Evolutionary conservation across 257 asterid species (phyloP), one percentile per base, ranked within the genome.

Genomic region (Plantago elongata): DNA sequence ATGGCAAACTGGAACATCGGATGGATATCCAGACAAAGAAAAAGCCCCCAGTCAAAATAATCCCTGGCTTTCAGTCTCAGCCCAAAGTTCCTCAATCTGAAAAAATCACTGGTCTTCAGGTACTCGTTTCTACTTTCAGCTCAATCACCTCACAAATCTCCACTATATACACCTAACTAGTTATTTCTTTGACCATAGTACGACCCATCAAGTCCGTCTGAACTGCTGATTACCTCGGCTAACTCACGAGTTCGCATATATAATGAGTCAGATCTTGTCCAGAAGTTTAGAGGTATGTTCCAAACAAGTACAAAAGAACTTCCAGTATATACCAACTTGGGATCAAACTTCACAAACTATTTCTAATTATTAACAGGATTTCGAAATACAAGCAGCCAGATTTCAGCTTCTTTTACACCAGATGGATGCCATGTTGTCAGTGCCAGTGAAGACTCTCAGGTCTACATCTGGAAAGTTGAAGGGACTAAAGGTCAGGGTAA

Each of bases 41-140:
- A 64, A 87, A 81, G 75, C 47, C 90, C 18, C 75, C 77, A 78
- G 66, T 79, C 44, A 84, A 84, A 69, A 84, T 79, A 42, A 73
- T 87, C 51, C 85, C 84, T 16, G 88, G 89, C 42, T 84, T 87
- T 50, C 86, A 86, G 72, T 69, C 75, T 71, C 78, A 74, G 65
- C 66, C 69, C 64, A 60, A 60, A 45, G 10, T 27, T 45, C 64
- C 54, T 13, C 64, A 60, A 17, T 18, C 51, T 13, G 64, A 47
- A 13, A 89, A 91, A 73, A 71, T 86, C 63, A 91, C 95, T 16
- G 95, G 98, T 58, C 81, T 88, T 60, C 92, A 89, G 99, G 99
- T 89, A 76, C 45, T 34, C 49, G 51, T 50, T 16, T 12, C 29
- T 51, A 6, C 47, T 67, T 62, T 64, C 61, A 51, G 48, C 52